phyloP scores from a whole-genome alignment of 345 rosid genomes.

The Acer negundo region DNA sequence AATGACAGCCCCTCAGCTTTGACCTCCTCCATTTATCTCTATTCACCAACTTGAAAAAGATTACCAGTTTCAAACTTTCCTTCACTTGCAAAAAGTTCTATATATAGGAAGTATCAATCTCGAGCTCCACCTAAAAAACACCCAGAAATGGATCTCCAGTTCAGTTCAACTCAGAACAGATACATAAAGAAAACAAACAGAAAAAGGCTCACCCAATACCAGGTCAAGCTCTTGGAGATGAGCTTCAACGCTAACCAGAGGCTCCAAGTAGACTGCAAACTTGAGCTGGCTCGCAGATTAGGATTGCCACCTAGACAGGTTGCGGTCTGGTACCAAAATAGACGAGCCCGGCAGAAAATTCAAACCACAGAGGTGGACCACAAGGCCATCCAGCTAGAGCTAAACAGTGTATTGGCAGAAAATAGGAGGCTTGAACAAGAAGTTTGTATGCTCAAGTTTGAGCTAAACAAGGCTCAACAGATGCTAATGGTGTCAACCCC shows the following conservation, averaged over 20 bases:
- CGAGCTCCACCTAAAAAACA: neutral
- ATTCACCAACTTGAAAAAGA: neutral
- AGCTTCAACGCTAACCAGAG: conserved; percentile 43
- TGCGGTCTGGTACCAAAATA: conserved; percentile 58
- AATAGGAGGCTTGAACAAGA: conserved; percentile 31
- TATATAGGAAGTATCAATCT: neutral
- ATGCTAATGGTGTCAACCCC: conserved; percentile 25
- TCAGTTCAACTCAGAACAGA: conserved; percentile 1
- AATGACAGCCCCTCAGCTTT: neutral
- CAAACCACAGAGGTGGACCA: conserved; percentile 35
- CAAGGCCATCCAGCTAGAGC: conserved; percentile 27
- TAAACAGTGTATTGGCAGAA: conserved; percentile 26
- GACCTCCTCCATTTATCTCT: conserved; percentile 12
- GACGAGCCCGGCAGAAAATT: conserved; percentile 41
- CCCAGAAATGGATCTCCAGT: conserved; percentile 6
- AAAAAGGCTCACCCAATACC: conserved; percentile 20
- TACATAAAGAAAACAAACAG: conserved; percentile 3
- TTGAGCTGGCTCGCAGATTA: conserved; percentile 40
- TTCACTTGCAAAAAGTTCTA: neutral
- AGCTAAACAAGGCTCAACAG: conserved; percentile 23
- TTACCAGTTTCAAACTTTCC: conserved; percentile 11
- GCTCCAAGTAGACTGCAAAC: conserved; percentile 40
- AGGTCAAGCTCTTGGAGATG: conserved; percentile 33
- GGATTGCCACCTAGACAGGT: conserved; percentile 47
- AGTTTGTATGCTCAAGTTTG: conserved; percentile 13